Conservation (phyloP, 108 stramenopile genomes). For the Cyclotella kingstonii region DNA sequence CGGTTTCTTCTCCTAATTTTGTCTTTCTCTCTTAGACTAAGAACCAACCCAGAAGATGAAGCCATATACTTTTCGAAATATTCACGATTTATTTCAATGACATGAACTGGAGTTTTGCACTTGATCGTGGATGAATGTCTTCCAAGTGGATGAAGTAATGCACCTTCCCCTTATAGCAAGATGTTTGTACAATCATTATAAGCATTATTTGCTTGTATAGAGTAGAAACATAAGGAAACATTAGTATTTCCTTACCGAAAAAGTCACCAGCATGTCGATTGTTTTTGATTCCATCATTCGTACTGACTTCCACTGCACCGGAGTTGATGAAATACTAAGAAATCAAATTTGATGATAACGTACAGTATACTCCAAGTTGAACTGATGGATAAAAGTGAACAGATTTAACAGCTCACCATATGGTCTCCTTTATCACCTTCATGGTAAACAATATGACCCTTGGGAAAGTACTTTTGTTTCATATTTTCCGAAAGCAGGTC, state of each 20-base stretch:
- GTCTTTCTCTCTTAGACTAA: slow-evolving; percentile 75
- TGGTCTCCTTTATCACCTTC: slow-evolving; percentile 66
- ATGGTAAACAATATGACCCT: slow-evolving; percentile 66
- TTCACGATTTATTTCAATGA: slow-evolving; percentile 80
- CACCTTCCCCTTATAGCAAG: no score
- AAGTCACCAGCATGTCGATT: slow-evolving; percentile 64
- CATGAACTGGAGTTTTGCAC: slow-evolving; percentile 82
- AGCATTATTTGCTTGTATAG: no score
- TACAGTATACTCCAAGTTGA: neutral
- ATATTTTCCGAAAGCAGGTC: slow-evolving; percentile 77
- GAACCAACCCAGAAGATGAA: slow-evolving; percentile 47
- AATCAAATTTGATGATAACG: neutral
- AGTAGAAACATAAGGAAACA: no score
- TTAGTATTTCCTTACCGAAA: no score
- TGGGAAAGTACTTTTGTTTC: slow-evolving; percentile 75
- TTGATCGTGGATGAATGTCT: slow-evolving; percentile 62
- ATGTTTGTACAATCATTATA: no score
- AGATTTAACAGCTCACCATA: slow-evolving; percentile 43
- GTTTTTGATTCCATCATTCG: slow-evolving; percentile 60
- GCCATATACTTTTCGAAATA: slow-evolving; percentile 86
- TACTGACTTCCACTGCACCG: slow-evolving; percentile 69
- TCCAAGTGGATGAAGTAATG: slow-evolving; percentile 62
- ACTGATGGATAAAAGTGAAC: neutral
- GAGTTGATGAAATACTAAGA: slow-evolving; percentile 71
- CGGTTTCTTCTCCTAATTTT: slow-evolving; percentile 77